Evolutionary conservation across 2,329 filamentous ascomycete genomes (phyloP), one percentile per base, ranked within the genome.

Genomic region (Hypoxylon sp.): DNA sequence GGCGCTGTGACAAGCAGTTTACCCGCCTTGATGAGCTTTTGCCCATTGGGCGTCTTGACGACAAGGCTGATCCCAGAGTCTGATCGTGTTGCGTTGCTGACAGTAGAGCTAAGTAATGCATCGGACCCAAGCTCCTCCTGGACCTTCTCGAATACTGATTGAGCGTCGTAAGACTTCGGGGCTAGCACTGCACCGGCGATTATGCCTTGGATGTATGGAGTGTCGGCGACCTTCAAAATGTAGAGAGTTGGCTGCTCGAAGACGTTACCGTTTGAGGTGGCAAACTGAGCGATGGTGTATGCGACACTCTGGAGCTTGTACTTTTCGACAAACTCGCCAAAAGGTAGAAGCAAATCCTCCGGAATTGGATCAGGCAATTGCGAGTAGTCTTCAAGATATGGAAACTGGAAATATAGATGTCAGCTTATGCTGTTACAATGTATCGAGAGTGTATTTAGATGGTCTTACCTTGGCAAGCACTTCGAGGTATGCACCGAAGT

Each of bases 1-100:
- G 75, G 76, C 6, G 74, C 69, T n/a, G 74, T 63, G 12, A 74
- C 64, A 7, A 80, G 54, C 1, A 79, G 57, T 41, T 74, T 71
- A 25, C 69, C 69, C 2, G 73, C 72, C 32, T 64, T 50, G 31
- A 79, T 65, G 8, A 68, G 54, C 38, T 65, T 67, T 0, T 21
- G 47, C 3, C 70, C 69, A 2, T 55, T 43, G 5, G 69, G 60
- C 2, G 71, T 70, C 26, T 53, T 42, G 7, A 69, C 65, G 7
- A 65, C 37, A 7, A 76, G 47, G 9, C 32, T 26, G 8, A 45
- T 15, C n/a, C 34, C 34, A 13, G 34, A 15, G n/a, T 21, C 17
- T 4, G 20, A 25, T 37, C 34, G 34, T 15, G 20, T 8, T 13
- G 20, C 34, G 3, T n/a, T 23, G n/a, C 12, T 8, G 19, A 63